A percentile compares a stretch with the other conserved stretches of the same genome.
These are phyloP conservation scores for Podospora appendiculata DNA, from an alignment of 495 filamentous ascomycete genomes.

Conservation along the genomic window DNA sequence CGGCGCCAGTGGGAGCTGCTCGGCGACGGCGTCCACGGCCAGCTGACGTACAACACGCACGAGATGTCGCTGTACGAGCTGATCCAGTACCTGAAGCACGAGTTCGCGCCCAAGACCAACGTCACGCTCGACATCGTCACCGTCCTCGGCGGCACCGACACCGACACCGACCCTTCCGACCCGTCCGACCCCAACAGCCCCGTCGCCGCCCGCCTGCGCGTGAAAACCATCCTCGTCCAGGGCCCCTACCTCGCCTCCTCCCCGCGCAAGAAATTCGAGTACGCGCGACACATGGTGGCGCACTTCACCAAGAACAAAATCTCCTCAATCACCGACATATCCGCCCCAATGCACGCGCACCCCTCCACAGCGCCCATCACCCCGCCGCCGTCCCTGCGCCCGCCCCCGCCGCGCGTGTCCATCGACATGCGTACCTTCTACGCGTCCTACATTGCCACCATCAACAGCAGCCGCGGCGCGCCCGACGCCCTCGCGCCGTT, in stretches of 20 bases:
- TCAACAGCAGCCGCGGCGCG: conserved; percentile 21
- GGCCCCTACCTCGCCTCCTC: background rate
- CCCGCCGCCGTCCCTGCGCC: conserved; percentile 1
- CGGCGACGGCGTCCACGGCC: conserved; percentile 5
- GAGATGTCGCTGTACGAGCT: conserved; percentile 14
- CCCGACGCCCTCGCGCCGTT: conserved; percentile 13
- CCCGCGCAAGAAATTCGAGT: conserved; percentile 1
- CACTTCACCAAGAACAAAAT: conserved; percentile 18
- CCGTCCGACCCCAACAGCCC: background rate
- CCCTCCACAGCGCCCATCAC: conserved; percentile 8
- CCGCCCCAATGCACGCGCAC: conserved; percentile 11
- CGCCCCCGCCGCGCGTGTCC: conserved; percentile 9
- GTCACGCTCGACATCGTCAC: conserved; percentile 12
- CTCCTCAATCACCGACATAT: conserved; percentile 12
- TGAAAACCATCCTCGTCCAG: conserved; percentile 1
- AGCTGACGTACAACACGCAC: conserved; percentile 16
- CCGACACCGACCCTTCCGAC: background rate
- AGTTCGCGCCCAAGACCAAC: conserved; percentile 9
- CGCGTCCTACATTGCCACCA: conserved; percentile 18
- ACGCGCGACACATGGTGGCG: conserved; percentile 13
- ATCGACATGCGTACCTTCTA: conserved; percentile 15
- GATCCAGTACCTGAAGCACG: conserved; percentile 10
- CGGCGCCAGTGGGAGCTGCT: conserved; percentile 11
- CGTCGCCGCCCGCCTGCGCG: conserved; percentile 7
- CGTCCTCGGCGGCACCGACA: conserved; percentile 8